A percentile compares a stretch with the other conserved stretches of the same genome.
phyloP scores from a whole-genome alignment of 345 rosid genomes.

The Cardamine occulta region DNA sequence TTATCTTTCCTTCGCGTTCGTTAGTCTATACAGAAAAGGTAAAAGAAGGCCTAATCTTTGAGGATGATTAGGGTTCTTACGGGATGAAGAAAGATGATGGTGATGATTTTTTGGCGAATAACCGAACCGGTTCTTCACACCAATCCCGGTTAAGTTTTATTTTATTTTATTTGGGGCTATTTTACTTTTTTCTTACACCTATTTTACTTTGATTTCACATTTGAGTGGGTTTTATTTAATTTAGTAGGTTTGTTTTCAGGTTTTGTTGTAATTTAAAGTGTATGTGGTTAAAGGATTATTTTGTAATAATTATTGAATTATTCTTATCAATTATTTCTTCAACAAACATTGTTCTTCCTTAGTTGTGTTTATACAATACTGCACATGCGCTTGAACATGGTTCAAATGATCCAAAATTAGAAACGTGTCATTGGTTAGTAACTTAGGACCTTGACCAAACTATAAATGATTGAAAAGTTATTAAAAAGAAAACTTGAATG shows the following conservation, averaged over 20 bases:
- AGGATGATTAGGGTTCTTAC: slow-evolving; percentile 36
- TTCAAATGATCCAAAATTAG: not conserved
- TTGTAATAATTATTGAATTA: slow-evolving; percentile 42
- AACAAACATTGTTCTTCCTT: slow-evolving; percentile 17
- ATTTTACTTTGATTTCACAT: slow-evolving; percentile 20
- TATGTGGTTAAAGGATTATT: slow-evolving; percentile 33
- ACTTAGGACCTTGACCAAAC: slow-evolving; percentile 26
- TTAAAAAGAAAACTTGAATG: slow-evolving; percentile 4
- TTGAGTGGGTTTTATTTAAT: slow-evolving; percentile 8
- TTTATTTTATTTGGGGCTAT: not conserved
- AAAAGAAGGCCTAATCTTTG: slow-evolving; percentile 6
- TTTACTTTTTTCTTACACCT: not conserved
- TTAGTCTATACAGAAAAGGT: slow-evolving; percentile 17
- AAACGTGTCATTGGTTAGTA: slow-evolving; percentile 24
- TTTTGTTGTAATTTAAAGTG: slow-evolving; percentile 31
- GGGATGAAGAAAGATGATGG: slow-evolving; percentile 24
- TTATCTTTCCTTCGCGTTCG: slow-evolving; percentile 9
- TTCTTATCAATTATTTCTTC: slow-evolving; percentile 38
- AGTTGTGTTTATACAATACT: slow-evolving; percentile 14
- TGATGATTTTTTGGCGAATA: slow-evolving; percentile 20
- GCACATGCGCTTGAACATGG: slow-evolving; percentile 42
- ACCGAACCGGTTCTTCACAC: slow-evolving; percentile 37
- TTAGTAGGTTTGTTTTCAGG: slow-evolving; percentile 5
- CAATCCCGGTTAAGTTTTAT: slow-evolving; percentile 31
- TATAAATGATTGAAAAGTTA: slow-evolving; percentile 26